Conservation (phyloP, 2,329 filamentous ascomycete species). For the Aaosphaeria arxii region DNA sequence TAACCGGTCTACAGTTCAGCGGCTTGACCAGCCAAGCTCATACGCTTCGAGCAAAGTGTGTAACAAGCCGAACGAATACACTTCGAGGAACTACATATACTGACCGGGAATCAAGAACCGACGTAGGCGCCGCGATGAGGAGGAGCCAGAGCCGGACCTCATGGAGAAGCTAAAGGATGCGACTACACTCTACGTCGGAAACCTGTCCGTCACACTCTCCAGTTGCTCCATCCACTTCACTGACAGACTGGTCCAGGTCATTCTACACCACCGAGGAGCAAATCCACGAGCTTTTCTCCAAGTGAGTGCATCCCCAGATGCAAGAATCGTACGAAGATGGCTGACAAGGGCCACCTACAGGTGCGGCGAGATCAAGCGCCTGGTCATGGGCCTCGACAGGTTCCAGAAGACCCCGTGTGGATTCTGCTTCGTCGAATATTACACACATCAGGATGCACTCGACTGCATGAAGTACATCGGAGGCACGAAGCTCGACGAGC, state of each 20-base stretch:
- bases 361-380: conserved; percentile 93
- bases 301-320: conserved; percentile 49
- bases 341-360: conserved; percentile 27
- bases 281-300: conserved; percentile 93
- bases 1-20: conserved; percentile 67
- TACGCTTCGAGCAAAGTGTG: conserved; percentile 83
- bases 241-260: conserved; percentile 54
- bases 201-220: conserved; percentile 58
- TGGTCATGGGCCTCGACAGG: conserved; percentile 95
- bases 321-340: too few relatives aligned
- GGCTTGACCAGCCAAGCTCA: conserved; percentile 90
- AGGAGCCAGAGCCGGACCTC: conserved; percentile 55
- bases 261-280: conserved; percentile 99
- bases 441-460: conserved; percentile 92
- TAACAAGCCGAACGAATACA: conserved; percentile 3
- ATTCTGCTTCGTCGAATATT: conserved; percentile 99
- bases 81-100: conserved; percentile 1
- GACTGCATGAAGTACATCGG: conserved; percentile 99
- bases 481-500: conserved; percentile 95
- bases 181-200: conserved; percentile 95
- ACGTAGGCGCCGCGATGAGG: conserved; percentile 62
- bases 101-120: conserved; percentile 57
- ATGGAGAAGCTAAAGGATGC: conserved; percentile 82
- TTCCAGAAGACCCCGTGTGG: conserved; percentile 98
- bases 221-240: neutral